Evolutionary conservation across 2,329 filamentous ascomycete genomes (phyloP).

Genomic region (Didymella segeticola): DNA sequence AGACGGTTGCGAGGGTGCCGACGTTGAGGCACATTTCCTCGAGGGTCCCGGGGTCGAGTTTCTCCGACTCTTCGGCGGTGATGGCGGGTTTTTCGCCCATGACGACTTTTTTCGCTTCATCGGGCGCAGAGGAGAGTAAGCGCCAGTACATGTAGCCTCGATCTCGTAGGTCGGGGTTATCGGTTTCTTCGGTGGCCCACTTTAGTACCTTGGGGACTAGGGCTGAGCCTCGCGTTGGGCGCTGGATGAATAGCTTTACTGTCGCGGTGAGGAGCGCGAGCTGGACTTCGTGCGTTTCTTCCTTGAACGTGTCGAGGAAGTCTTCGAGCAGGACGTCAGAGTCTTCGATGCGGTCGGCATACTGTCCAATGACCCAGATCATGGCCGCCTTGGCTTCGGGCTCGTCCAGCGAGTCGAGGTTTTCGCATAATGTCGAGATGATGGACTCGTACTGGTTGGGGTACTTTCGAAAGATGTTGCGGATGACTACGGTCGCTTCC

Average conservation of each 20-base stretch:
- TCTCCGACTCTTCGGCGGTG: slow-evolving; percentile 88
- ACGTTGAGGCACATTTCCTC: slow-evolving; percentile 98
- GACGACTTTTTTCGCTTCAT: slow-evolving; percentile 83
- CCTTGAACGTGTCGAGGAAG: slow-evolving; percentile 90
- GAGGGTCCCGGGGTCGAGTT: slow-evolving; percentile 85
- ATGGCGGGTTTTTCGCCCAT: slow-evolving; percentile 98
- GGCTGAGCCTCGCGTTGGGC: slow-evolving; percentile 91
- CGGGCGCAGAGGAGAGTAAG: slow-evolving; percentile 88
- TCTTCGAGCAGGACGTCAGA: slow-evolving; percentile 93
- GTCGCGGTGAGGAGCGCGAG: slow-evolving; percentile 93
- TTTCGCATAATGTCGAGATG: slow-evolving; percentile 93
- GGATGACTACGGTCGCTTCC: slow-evolving; percentile 97
- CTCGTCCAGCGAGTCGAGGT: slow-evolving; percentile 94
- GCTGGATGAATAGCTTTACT: slow-evolving; percentile 96
- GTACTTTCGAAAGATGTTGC: slow-evolving; percentile 99
- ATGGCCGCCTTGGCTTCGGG: slow-evolving; percentile 98
- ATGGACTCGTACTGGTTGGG: slow-evolving; percentile 99
- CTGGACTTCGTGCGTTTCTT: slow-evolving; percentile 95
- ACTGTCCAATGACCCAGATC: slow-evolving; percentile 99
- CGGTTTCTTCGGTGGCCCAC: slow-evolving; percentile 99
- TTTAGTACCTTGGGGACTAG: slow-evolving; percentile 94
- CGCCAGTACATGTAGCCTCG: slow-evolving; percentile 99
- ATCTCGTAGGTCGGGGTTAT: slow-evolving; percentile 95
- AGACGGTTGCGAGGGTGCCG: slow-evolving; percentile 94
- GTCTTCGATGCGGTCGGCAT: slow-evolving; percentile 96